These are phyloP conservation scores for Kwoniella botswanensis DNA, from an alignment of 768 basidiomycete genomes.

Conservation along the genomic window DNA sequence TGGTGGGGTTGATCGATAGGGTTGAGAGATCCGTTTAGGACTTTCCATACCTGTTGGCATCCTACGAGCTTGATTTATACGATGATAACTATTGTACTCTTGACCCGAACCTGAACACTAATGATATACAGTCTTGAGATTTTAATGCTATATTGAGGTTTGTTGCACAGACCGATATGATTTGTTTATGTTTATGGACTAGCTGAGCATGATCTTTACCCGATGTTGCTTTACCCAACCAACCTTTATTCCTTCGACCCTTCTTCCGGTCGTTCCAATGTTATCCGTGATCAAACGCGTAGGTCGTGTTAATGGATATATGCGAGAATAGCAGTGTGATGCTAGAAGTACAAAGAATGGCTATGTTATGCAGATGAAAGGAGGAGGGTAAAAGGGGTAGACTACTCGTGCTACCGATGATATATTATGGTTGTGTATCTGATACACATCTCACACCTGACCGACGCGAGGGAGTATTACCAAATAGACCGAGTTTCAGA, in stretches of 20 bases:
- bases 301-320: background rate
- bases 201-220: background rate
- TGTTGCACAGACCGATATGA: background rate
- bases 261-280: background rate
- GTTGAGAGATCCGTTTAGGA: background rate
- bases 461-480: background rate
- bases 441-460: background rate
- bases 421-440: background rate
- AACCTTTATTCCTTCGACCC: background rate
- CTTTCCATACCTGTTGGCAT: background rate
- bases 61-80: background rate
- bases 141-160: background rate
- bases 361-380: slow-evolving; percentile 1
- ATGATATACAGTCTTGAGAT: background rate
- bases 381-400: background rate
- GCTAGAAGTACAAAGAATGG: slow-evolving; percentile 10
- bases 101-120: background rate
- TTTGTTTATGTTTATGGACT: background rate
- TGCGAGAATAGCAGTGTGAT: background rate
- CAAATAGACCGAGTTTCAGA: background rate
- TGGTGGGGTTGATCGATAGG: slow-evolving; percentile 16
- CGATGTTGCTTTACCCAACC: background rate
- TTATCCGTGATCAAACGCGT: slow-evolving; percentile 3
- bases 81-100: background rate
- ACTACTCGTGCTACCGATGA: no score